Evolutionary conservation across 2,329 filamentous ascomycete genomes (phyloP).

Genomic region (Stromatinia cepivora): DNA sequence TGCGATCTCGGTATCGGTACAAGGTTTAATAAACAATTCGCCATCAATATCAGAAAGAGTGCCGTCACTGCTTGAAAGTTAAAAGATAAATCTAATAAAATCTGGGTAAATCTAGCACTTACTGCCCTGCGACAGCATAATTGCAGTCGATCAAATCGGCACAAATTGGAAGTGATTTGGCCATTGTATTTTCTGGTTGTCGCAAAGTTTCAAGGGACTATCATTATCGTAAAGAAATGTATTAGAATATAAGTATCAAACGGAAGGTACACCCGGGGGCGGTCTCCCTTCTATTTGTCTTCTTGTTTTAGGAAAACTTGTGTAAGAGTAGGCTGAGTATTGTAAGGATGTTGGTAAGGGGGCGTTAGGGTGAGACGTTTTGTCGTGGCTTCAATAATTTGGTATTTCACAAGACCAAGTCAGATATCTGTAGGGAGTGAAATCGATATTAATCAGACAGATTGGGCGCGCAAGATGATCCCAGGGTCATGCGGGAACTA

Average conservation of each 20-base stretch:
- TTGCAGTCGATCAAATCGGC: constrained; percentile 68
- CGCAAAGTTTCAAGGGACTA: constrained; percentile 35
- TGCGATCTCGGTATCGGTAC: constrained; percentile 77
- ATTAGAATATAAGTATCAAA: constrained; percentile 26
- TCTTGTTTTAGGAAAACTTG: constrained; percentile 14
- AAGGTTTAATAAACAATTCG: constrained; percentile 90
- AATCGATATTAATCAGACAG: constrained; percentile 15
- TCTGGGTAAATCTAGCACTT: constrained; percentile 46
- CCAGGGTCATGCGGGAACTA: neutral
- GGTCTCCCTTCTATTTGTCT: constrained; percentile 20
- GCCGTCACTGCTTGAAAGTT: constrained; percentile 65
- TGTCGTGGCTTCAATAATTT: constrained; percentile 29
- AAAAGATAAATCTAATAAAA: constrained; percentile 23
- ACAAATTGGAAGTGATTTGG: constrained; percentile 43
- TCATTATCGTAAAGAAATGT: constrained; percentile 37
- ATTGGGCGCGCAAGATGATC: constrained; percentile 15
- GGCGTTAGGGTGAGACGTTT: constrained; percentile 14
- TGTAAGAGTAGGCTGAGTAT: constrained; percentile 22
- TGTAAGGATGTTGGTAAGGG: constrained; percentile 3
- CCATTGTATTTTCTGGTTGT: constrained; percentile 39
- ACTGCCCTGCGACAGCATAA: constrained; percentile 83
- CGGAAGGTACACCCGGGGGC: constrained; percentile 14
- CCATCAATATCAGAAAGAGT: constrained; percentile 83
- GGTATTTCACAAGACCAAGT: no score
- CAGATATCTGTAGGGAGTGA: neutral